phyloP scores from a whole-genome alignment of 1,139 yeast species.

The Pneumocystis sp. region DNA sequence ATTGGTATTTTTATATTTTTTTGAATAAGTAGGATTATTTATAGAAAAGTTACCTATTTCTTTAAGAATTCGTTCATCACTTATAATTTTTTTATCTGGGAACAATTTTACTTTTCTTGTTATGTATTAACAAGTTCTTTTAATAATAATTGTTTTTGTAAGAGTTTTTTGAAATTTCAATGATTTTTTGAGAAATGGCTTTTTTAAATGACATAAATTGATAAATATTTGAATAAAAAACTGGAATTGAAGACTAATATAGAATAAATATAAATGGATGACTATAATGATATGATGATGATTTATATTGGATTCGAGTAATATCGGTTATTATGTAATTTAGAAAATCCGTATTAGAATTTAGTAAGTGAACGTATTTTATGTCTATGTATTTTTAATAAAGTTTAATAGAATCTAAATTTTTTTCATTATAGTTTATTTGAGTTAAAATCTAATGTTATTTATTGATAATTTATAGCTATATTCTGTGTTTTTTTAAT shows the following conservation, averaged over 20 bases:
- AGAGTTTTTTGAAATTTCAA: constrained; percentile 42
- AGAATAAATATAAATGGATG: constrained; percentile 40
- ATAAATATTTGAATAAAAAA: constrained; percentile 18
- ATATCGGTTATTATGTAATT: constrained; percentile 8
- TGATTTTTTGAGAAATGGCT: constrained; percentile 26
- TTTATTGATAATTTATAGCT: neutral
- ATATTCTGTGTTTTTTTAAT: neutral
- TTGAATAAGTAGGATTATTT: constrained; percentile 18
- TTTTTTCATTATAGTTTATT: neutral
- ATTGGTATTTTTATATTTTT: constrained; percentile 50
- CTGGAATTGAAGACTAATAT: constrained; percentile 49
- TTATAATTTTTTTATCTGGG: constrained; percentile 64
- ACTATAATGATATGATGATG: constrained; percentile 16
- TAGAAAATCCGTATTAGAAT: constrained; percentile 12
- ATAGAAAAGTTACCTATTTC: constrained; percentile 72
- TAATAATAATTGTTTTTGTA: constrained; percentile 52
- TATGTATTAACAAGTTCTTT: no score
- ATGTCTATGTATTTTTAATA: neutral
- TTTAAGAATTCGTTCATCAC: constrained; percentile 64
- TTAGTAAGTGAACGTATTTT: neutral
- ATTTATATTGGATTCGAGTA: constrained; percentile 8
- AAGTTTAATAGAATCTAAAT: neutral
- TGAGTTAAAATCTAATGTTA: neutral
- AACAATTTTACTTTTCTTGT: constrained; percentile 51
- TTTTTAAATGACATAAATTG: constrained; percentile 18